Conservation (phyloP, 768 basidiomycete genomes). For the Ramaria sp. region DNA sequence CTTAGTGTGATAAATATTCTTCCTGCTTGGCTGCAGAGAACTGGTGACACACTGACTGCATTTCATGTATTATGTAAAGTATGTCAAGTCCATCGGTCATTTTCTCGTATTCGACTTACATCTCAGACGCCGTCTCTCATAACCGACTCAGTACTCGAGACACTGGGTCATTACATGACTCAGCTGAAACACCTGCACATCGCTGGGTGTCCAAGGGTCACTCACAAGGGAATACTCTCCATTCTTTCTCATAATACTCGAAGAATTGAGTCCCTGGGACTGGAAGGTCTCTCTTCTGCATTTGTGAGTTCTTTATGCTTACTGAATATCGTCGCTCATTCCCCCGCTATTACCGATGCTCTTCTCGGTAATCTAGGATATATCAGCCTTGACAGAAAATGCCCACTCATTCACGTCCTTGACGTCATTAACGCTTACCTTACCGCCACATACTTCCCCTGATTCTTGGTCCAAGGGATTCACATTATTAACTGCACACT, state of each 20-base stretch:
- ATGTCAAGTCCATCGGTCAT: slow-evolving; percentile 7
- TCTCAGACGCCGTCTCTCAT: slow-evolving; percentile 43
- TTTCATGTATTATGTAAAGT: slow-evolving; percentile 68
- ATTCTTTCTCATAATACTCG: slow-evolving; percentile 32
- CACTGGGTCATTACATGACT: slow-evolving; percentile 36
- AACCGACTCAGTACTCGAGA: slow-evolving; percentile 43
- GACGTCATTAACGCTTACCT: slow-evolving; percentile 46
- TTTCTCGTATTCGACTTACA: not conserved
- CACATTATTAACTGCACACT: slow-evolving; percentile 28
- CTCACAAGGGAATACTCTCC: slow-evolving; percentile 44
- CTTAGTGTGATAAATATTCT: slow-evolving; percentile 37
- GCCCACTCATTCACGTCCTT: slow-evolving; percentile 36
- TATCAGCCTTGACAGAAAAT: slow-evolving; percentile 30
- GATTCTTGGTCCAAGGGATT: slow-evolving; percentile 36
- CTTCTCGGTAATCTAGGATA: slow-evolving; percentile 31
- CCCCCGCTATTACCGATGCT: too few species aligned
- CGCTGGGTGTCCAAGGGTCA: slow-evolving; percentile 60
- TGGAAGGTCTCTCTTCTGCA: slow-evolving; percentile 50
- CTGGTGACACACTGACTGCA: slow-evolving; percentile 35
- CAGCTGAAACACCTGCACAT: slow-evolving; percentile 48
- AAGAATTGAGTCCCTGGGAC: slow-evolving; percentile 41
- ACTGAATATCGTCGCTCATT: too few species aligned
- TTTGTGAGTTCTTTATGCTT: too few species aligned
- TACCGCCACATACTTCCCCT: slow-evolving; percentile 26
- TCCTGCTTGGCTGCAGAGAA: slow-evolving; percentile 36